Evolutionary conservation across 306 rosid genomes (phyloP).

Genomic region (Myrica gale): DNA sequence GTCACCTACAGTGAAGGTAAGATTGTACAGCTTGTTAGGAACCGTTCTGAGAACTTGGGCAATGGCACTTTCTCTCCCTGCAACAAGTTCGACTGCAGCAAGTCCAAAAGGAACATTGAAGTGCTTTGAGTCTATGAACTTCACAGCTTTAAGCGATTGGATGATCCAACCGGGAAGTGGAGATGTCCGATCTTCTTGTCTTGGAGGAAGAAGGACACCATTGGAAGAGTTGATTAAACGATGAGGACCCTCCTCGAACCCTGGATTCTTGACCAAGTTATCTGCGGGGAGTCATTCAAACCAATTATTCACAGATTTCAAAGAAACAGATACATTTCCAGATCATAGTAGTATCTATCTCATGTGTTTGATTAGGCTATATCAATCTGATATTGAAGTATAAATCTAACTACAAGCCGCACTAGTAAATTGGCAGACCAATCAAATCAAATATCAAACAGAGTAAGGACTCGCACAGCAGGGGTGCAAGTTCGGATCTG

Average conservation of each 20-base stretch:
- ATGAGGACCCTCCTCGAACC: slow-evolving; percentile 90
- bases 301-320: not conserved
- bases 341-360: no score
- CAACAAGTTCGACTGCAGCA: slow-evolving; percentile 81
- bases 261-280: slow-evolving; percentile 70
- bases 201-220: slow-evolving; percentile 88
- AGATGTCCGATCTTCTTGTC: slow-evolving; percentile 71
- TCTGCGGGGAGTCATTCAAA: slow-evolving; percentile 41
- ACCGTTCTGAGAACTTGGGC: slow-evolving; percentile 76
- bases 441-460: not conserved
- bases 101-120: slow-evolving; percentile 65
- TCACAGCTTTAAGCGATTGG: slow-evolving; percentile 84
- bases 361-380: not conserved
- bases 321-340: not conserved
- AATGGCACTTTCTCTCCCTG: slow-evolving; percentile 86
- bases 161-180: slow-evolving; percentile 96
- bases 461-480: not conserved
- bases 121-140: slow-evolving; percentile 65
- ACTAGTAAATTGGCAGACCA: not conserved
- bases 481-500: not conserved
- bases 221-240: slow-evolving; percentile 66
- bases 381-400: not conserved
- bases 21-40: slow-evolving; percentile 53
- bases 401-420: not conserved
- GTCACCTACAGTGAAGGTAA: slow-evolving; percentile 74